Percentiles rank a stretch among this genome's conserved stretches.
These are phyloP conservation scores for Colletotrichum brevisporum DNA, from an alignment of 2,329 filamentous ascomycete genomes.

Conservation along the genomic window DNA sequence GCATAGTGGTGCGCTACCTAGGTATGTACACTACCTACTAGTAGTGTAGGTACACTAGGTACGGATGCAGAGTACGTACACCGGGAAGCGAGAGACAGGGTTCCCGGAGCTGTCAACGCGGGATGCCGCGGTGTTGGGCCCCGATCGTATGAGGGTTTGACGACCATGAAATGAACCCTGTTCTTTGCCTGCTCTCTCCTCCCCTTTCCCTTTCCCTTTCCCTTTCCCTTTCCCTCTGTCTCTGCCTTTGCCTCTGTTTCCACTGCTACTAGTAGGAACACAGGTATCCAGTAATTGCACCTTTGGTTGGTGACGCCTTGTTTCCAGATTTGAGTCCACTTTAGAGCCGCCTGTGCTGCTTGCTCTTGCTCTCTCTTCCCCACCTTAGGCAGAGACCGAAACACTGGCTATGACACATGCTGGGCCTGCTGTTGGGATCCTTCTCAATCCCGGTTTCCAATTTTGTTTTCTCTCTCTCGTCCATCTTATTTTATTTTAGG, in stretches of 20 bases:
- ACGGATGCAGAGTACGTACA: no score
- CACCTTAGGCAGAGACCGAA: constrained; percentile 3
- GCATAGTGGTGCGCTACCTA: no score
- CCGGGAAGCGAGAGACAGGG: constrained; percentile 13
- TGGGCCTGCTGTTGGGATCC: not conserved
- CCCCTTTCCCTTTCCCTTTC: not conserved
- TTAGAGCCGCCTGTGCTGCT: not conserved
- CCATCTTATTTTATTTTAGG: not conserved
- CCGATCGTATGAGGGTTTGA: constrained; percentile 6
- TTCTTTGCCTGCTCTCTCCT: not conserved
- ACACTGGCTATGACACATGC: not conserved
- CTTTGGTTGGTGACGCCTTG: no score
- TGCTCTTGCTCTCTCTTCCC: constrained; percentile 4
- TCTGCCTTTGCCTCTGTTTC: not conserved
- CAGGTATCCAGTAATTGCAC: no score
- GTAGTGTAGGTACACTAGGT: no score
- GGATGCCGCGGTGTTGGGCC: constrained; percentile 36
- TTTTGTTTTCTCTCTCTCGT: not conserved
- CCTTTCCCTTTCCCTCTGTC: not conserved
- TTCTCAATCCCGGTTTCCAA: constrained; percentile 7
- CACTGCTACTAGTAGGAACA: not conserved
- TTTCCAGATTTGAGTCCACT: no score
- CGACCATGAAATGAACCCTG: not conserved
- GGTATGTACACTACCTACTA: no score
- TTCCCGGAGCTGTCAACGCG: constrained; percentile 38